A percentile compares a stretch with the other conserved stretches of the same genome.
phyloP scores from a whole-genome alignment of 1,284 basidiomycete genomes.

The Waitea zeae region DNA sequence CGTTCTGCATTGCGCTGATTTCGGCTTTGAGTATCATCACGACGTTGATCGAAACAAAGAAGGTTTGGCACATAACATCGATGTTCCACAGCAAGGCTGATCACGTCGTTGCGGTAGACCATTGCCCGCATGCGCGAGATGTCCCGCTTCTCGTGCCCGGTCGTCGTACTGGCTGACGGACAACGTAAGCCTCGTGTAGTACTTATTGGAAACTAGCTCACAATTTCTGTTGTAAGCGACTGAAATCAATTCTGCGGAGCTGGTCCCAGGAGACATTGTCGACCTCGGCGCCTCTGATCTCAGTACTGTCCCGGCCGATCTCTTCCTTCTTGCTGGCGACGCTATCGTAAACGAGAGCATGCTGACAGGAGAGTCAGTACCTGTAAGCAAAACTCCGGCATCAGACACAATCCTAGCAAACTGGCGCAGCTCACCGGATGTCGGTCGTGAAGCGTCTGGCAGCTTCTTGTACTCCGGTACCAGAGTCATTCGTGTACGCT shows the following conservation, averaged over 20 bases:
- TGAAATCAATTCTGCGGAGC: slow-evolving; percentile 55
- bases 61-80: slow-evolving; percentile 25
- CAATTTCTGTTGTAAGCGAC: slow-evolving; percentile 33
- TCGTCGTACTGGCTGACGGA: slow-evolving; percentile 59
- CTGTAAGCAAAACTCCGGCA: slow-evolving; percentile 74
- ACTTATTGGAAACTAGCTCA: slow-evolving; percentile 4
- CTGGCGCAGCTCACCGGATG: slow-evolving; percentile 56
- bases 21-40: slow-evolving; percentile 75
- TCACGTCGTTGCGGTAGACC: slow-evolving; percentile 30
- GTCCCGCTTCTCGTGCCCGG: slow-evolving; percentile 80
- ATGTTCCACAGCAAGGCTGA: background rate
- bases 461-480: slow-evolving; percentile 90
- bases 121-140: slow-evolving; percentile 92
- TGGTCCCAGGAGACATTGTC: slow-evolving; percentile 90
- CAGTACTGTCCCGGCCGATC: slow-evolving; percentile 75
- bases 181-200: slow-evolving; percentile 33
- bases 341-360: slow-evolving; percentile 98
- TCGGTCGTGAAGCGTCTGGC: slow-evolving; percentile 59
- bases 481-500: slow-evolving; percentile 81
- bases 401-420: slow-evolving; percentile 52
- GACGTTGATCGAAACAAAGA: slow-evolving; percentile 86
- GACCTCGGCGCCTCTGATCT: slow-evolving; percentile 72
- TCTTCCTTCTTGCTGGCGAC: slow-evolving; percentile 86
- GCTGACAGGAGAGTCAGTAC: slow-evolving; percentile 93
- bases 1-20: slow-evolving; percentile 92